A percentile compares a stretch with the other conserved stretches of the same genome.
These are phyloP conservation scores for Diutina neorugosa DNA, from an alignment of 1,139 yeast species.

Conservation along the genomic window DNA sequence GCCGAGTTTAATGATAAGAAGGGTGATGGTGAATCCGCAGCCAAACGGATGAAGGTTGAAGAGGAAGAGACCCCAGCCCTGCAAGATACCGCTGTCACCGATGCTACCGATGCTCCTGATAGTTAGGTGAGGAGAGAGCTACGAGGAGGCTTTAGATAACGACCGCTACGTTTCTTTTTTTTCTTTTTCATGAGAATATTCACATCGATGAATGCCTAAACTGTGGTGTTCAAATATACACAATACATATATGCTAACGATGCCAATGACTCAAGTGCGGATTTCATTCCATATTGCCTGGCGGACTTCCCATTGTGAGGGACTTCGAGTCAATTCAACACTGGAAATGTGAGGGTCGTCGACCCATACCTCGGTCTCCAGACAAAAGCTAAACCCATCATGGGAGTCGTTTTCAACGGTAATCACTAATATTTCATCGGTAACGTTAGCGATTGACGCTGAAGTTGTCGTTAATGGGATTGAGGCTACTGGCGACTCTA, in stretches of 20 bases:
- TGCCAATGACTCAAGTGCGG: background rate
- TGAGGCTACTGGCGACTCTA: too few relatives aligned
- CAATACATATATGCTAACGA: background rate
- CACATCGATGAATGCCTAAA: background rate
- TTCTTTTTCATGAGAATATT: too few relatives aligned
- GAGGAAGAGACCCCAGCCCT: background rate
- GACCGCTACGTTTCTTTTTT: background rate
- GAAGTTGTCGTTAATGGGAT: too few relatives aligned
- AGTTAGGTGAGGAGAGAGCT: background rate
- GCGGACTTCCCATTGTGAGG: background rate
- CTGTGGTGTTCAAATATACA: background rate
- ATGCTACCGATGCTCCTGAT: background rate
- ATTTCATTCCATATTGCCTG: background rate
- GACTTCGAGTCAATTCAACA: background rate
- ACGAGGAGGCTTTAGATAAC: too few relatives aligned
- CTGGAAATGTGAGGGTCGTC: background rate
- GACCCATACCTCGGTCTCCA: background rate
- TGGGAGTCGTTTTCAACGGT: background rate
- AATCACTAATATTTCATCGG: background rate
- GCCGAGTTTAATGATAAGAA: conserved; percentile 41
- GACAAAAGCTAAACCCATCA: background rate
- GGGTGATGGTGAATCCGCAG: conserved; percentile 6
- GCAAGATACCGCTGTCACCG: background rate
- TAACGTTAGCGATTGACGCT: background rate
- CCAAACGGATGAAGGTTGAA: background rate